Evolutionary conservation across 371 early-diverging fungal genomes (phyloP), one percentile per base, ranked within the genome.

Genomic region (Rhizopus delemar): DNA sequence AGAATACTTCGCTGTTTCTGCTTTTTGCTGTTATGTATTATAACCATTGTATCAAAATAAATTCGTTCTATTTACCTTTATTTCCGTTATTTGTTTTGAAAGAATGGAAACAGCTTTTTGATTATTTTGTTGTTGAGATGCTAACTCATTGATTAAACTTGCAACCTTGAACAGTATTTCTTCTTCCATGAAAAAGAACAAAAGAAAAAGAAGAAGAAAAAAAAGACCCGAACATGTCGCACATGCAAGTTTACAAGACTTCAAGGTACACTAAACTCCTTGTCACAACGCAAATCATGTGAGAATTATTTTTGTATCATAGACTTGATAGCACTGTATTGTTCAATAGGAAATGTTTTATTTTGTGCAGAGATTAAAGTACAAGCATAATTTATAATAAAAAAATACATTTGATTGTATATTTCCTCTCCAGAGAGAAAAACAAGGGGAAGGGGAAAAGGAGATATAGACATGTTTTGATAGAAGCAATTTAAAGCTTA

Each of bases 141-240:
- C 51, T 32, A 74, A 33, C 41, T 72, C 78, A 55, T 65, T 74
- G 28, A 73, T 57, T 28, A 73, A 16, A 29, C 67, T 66, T 56
- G 65, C 62, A 46, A 77, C 52, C 29, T 58, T 67, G 49, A 69
- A 69, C 28, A 70, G 39, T 29, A 66, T 57, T 33, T 74, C 75
- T 15, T 74, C 70, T 35, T 77, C 78, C 57, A 66, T 59, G 65
- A 58, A 12, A 39, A 36, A 2, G 9, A 45, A 31, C 41, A 48
- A 49, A 48, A 11, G 43, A 43, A 2, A n/a, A 9, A 6, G 2
- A 3, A 22, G 22, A 22, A 22, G 2, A 22, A 22, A 22, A 22
- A 22, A 22, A 22, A 22, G 22, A 22, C 22, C 22, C 22, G 22
- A 22, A 22, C 2, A 22, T 22, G 22, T 22, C 22, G 22, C 22